Conservation (phyloP, 768 basidiomycete genomes). For the Phlebiopsis flavidoalba region DNA sequence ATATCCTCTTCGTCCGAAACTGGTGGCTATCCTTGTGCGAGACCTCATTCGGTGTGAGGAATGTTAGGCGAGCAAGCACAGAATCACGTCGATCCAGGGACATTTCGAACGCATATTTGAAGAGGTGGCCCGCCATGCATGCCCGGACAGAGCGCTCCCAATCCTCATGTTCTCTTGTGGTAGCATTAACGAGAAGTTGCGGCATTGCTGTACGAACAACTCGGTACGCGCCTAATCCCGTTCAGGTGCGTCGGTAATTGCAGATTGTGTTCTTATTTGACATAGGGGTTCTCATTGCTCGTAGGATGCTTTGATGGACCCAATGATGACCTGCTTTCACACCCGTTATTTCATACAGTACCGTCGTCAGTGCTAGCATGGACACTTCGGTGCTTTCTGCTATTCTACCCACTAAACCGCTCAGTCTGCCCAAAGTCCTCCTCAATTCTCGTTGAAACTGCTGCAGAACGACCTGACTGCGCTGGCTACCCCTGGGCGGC, state of each 20-base stretch:
- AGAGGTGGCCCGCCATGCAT: slow-evolving; percentile 92
- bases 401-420: slow-evolving; percentile 83
- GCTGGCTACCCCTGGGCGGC: slow-evolving; percentile 67
- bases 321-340: slow-evolving; percentile 79
- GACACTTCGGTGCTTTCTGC: slow-evolving; percentile 87
- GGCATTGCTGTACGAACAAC: slow-evolving; percentile 77
- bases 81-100: slow-evolving; percentile 87
- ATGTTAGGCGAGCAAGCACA: slow-evolving; percentile 94
- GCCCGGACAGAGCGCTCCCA: slow-evolving; percentile 75
- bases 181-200: slow-evolving; percentile 82
- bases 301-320: slow-evolving; percentile 77
- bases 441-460: slow-evolving; percentile 71
- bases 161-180: slow-evolving; percentile 64
- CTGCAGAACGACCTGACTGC: slow-evolving; percentile 78
- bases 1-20: slow-evolving; percentile 66
- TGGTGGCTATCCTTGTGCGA: slow-evolving; percentile 73
- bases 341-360: slow-evolving; percentile 83
- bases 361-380: slow-evolving; percentile 83
- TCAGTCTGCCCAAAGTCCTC: slow-evolving; percentile 77
- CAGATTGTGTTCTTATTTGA: not conserved
- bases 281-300: not conserved
- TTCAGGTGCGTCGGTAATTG: slow-evolving; percentile 51
- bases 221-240: slow-evolving; percentile 87
- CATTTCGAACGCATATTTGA: slow-evolving; percentile 73
- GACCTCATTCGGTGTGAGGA: slow-evolving; percentile 84